Conservation (phyloP, 257 asterid species). For the Nicotiana undulata region DNA sequence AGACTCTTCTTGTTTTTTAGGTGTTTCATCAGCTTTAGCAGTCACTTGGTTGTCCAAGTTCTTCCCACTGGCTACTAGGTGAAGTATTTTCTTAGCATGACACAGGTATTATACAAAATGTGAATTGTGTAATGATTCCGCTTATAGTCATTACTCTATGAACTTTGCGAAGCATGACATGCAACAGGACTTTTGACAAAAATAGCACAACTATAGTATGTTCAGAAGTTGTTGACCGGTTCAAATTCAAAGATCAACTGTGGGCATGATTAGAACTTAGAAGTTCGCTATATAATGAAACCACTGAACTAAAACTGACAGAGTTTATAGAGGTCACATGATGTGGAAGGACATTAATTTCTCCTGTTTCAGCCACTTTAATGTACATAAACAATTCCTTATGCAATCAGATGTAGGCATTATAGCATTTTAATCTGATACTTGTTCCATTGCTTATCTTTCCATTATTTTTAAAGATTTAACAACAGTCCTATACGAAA, state of each 20-base stretch:
- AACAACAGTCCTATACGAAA: background rate
- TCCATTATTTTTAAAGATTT: background rate
- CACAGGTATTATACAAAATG: background rate
- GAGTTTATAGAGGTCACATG: background rate
- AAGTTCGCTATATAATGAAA: too few species aligned
- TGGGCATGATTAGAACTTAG: background rate
- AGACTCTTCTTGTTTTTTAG: conserved; percentile 20
- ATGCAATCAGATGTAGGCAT: background rate
- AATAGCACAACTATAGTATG: background rate
- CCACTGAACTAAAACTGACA: background rate
- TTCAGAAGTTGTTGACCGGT: background rate
- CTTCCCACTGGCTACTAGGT: conserved; percentile 32
- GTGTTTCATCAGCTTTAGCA: conserved; percentile 16
- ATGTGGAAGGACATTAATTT: background rate
- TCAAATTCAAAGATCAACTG: background rate
- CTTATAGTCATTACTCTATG: background rate
- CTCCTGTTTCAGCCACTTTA: background rate
- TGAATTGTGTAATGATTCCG: background rate
- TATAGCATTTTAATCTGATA: background rate
- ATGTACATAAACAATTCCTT: background rate
- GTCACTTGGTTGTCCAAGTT: conserved; percentile 18
- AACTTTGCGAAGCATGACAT: background rate
- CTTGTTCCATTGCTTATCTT: background rate
- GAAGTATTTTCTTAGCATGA: conserved; percentile 9
- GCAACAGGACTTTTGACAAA: background rate